Evolutionary conservation across 352 stramenopile species (phyloP).

Genomic region (Phytophthora litchii): DNA sequence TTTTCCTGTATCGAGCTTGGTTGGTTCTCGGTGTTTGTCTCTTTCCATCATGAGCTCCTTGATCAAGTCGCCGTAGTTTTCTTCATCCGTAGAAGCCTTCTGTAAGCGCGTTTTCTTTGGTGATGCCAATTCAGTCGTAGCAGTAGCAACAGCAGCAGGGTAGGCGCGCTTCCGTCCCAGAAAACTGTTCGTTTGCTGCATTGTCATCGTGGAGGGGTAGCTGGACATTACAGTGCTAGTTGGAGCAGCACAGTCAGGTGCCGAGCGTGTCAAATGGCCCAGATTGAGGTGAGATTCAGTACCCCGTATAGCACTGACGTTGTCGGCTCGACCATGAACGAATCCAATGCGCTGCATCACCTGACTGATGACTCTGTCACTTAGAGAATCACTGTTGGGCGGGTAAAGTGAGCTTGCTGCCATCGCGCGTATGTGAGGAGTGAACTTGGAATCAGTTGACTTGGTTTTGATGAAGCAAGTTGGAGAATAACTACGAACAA

Average conservation of each 20-base stretch:
- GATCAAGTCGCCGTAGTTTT: slow-evolving; percentile 7
- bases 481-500: neutral
- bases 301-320: neutral
- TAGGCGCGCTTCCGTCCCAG: neutral
- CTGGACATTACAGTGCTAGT: neutral
- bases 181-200: neutral
- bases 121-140: neutral
- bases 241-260: neutral
- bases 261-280: neutral
- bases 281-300: neutral
- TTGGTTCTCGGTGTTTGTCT: slow-evolving; percentile 35
- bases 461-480: neutral
- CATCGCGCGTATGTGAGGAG: neutral
- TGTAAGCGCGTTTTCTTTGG: neutral
- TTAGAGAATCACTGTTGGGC: slow-evolving; percentile 3
- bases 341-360: slow-evolving; percentile 2
- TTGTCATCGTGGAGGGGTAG: neutral
- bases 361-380: slow-evolving; percentile 1
- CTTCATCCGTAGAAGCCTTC: neutral
- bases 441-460: neutral
- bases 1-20: slow-evolving; percentile 44
- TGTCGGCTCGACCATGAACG: neutral
- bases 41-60: neutral
- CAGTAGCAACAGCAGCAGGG: neutral
- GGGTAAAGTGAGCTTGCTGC: slow-evolving; percentile 1